Conservation (phyloP, 306 rosid genomes). For the Trichosanthes cucumerina region DNA sequence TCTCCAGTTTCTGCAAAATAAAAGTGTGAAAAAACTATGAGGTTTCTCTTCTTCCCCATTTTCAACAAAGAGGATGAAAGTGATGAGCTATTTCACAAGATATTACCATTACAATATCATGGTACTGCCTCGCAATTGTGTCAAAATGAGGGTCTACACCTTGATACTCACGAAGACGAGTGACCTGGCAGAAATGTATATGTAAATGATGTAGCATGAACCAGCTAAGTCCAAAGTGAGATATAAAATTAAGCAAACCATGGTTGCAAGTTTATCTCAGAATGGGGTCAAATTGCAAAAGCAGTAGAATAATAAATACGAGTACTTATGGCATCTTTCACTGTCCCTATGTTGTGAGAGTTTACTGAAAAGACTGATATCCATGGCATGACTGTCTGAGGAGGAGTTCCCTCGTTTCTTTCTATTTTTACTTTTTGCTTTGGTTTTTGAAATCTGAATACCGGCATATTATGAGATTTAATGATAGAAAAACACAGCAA, state of each 20-base stretch:
- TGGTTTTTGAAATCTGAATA: not conserved
- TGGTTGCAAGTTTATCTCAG: not conserved
- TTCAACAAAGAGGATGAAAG: not conserved
- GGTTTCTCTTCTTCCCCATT: not conserved
- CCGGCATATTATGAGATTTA: not conserved
- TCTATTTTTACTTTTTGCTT: not conserved
- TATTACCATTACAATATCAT: constrained; percentile 58
- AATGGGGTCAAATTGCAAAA: not conserved
- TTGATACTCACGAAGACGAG: constrained; percentile 83
- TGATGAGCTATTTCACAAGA: not conserved
- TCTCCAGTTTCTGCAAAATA: constrained; percentile 64
- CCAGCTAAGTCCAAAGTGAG: not conserved
- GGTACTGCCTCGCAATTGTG: constrained; percentile 75
- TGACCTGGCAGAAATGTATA: constrained; percentile 36
- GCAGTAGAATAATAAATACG: not conserved
- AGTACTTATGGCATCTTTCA: not conserved
- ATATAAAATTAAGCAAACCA: not conserved
- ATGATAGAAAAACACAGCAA: not conserved
- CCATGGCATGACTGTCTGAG: not conserved
- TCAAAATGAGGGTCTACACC: constrained; percentile 93
- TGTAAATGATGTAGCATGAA: not conserved
- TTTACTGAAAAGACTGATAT: not conserved
- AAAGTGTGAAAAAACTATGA: not conserved
- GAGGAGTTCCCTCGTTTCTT: not conserved
- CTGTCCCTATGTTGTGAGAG: not conserved